These are phyloP conservation scores for Aspergillus ruber DNA, from an alignment of 2,329 filamentous ascomycete genomes.

Conservation along the genomic window DNA sequence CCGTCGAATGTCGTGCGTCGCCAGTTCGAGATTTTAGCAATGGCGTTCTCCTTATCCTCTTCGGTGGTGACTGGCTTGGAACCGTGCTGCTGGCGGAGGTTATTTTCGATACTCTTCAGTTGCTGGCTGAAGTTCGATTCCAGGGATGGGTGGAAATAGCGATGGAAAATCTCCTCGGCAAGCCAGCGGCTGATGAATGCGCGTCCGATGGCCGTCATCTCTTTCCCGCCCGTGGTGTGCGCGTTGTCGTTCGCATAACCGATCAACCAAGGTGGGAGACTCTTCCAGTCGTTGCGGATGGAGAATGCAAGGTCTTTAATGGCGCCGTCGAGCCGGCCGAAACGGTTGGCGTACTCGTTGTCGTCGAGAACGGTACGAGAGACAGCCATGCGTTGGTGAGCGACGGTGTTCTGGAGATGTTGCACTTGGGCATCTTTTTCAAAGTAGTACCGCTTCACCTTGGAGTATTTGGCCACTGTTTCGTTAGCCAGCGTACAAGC, in stretches of 20 bases:
- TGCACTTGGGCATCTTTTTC: slow-evolving; percentile 87
- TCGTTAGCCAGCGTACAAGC: not conserved
- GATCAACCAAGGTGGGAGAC: slow-evolving; percentile 72
- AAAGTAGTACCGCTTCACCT: slow-evolving; percentile 96
- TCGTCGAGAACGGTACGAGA: slow-evolving; percentile 93
- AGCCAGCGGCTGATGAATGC: slow-evolving; percentile 86
- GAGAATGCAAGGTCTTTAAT: slow-evolving; percentile 94
- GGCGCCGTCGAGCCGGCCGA: slow-evolving; percentile 84
- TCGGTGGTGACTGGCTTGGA: slow-evolving; percentile 57
- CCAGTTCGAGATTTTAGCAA: slow-evolving; percentile 85
- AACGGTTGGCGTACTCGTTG: slow-evolving; percentile 83
- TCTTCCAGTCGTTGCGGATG: slow-evolving; percentile 88
- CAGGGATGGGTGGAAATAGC: slow-evolving; percentile 85
- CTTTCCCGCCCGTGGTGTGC: slow-evolving; percentile 79
- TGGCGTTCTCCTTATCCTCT: slow-evolving; percentile 84
- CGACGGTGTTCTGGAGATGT: slow-evolving; percentile 92
- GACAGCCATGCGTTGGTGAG: slow-evolving; percentile 89
- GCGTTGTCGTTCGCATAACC: slow-evolving; percentile 78
- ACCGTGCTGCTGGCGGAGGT: slow-evolving; percentile 72
- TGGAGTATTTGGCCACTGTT: slow-evolving; percentile 89
- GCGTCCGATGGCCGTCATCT: slow-evolving; percentile 93
- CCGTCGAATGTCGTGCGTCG: slow-evolving; percentile 89
- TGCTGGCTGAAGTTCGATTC: slow-evolving; percentile 68
- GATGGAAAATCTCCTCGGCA: slow-evolving; percentile 83
- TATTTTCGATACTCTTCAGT: slow-evolving; percentile 80